Evolutionary conservation across 1,284 basidiomycete species (phyloP), one percentile per base, ranked within the genome.

Genomic region (Volvariella surrecta): DNA sequence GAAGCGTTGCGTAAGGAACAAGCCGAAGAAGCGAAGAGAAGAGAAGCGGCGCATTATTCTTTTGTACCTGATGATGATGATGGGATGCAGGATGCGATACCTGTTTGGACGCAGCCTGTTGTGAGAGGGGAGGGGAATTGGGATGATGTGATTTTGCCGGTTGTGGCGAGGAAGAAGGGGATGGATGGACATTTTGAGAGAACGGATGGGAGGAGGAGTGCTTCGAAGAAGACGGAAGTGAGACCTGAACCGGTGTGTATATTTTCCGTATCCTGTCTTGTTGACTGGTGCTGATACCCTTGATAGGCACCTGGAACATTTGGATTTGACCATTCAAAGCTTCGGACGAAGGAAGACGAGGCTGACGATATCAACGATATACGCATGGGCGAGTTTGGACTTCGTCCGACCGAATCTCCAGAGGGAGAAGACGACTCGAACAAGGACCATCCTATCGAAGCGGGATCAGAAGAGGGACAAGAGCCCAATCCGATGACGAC

Each of bases 161-260:
- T 83, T 2, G 84, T 93, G 3, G 89, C 89, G 13, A 74, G 85
- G 48, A 89, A 90, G 66, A 82, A 82, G 54, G 88, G 87, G 8
- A 57, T 89, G 37, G 76, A 83, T 44, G 74, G 70, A 32, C 71
- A 80, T 48, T 86, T 82, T 52, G 71, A 79, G 49, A 68, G 73
- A 43, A 80, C 73, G 13, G 73, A 78, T 55, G 82, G 81, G 9
- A 28, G 24, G 24, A 28, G 24, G 6, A 79, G 71, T 51, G 71
- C 78, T 20, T 68, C 72, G 52, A 68, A 73, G 32, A 75, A 63
- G 54, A 61, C 61, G 55, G 57, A 35, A 6, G 54, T 52, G 38
- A 49, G 60, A 15, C 54, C 75, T 44, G 77, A 70, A 54, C 82
- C 82, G 24, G 82, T 84, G 53, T 43, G 73, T 63, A 37, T 37